phyloP scores from a whole-genome alignment of 139 green algal genomes.

The Protoeuglena noctilucae region DNA sequence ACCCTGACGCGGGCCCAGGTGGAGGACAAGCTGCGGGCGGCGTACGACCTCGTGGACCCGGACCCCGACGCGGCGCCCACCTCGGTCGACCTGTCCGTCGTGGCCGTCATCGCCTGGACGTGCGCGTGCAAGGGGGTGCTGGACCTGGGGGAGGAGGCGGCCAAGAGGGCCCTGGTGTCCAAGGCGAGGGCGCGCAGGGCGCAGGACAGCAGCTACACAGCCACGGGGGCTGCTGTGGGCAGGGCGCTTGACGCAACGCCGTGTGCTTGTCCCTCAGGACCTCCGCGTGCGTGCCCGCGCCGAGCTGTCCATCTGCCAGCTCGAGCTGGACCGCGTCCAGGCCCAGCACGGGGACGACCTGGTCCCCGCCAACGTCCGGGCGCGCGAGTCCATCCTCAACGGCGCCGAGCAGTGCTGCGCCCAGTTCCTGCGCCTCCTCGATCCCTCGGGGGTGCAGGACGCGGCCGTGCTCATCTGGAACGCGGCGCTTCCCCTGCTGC shows the following conservation, averaged over 20 bases:
- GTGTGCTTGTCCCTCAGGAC: too few relatives aligned
- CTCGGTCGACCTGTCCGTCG: constrained; percentile 20
- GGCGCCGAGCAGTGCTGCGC: neutral
- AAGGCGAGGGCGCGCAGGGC: too few relatives aligned
- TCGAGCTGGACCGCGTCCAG: constrained; percentile 7
- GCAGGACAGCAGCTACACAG: too few relatives aligned
- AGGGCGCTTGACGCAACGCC: too few relatives aligned
- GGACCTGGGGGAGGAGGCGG: constrained; percentile 18
- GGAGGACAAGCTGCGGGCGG: neutral
- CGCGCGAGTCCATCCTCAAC: neutral
- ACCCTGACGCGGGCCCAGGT: constrained; percentile 1
- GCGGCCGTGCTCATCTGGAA: constrained; percentile 37
- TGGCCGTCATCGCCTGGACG: constrained; percentile 30
- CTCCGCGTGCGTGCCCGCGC: neutral
- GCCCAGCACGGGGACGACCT: neutral
- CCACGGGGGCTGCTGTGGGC: too few relatives aligned
- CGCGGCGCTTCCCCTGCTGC: constrained; percentile 34
- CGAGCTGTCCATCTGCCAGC: neutral
- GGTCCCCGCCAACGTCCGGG: neutral
- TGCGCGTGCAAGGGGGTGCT: constrained; percentile 17
- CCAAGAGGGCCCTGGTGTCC: constrained; percentile 5
- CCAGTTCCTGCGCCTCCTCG: constrained; percentile 16
- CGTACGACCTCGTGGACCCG: neutral
- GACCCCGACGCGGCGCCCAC: neutral
- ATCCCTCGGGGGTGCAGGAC: constrained; percentile 34